phyloP scores from a whole-genome alignment of 2,329 filamentous ascomycete species.

The Escovopsis weberi region DNA sequence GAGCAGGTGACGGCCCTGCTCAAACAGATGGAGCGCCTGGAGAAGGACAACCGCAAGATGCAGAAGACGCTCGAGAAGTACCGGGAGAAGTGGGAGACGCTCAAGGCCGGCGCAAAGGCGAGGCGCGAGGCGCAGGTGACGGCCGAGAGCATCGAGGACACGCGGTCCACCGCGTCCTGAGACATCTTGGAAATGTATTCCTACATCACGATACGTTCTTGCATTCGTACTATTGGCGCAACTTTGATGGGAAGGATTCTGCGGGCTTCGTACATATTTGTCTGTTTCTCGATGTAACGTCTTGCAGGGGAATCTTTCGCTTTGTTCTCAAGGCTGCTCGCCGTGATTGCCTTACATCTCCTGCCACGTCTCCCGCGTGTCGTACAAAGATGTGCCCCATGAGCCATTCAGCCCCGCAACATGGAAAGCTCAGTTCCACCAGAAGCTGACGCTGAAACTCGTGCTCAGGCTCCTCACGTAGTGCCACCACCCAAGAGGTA shows the following conservation, averaged over 20 bases:
- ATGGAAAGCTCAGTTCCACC: conserved; percentile 52
- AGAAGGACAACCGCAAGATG: conserved; percentile 45
- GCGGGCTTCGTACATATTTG: neutral
- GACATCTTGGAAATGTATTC: neutral
- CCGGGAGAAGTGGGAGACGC: conserved; percentile 44
- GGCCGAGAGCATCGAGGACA: conserved; percentile 21
- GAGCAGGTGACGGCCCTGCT: conserved; percentile 44
- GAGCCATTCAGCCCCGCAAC: neutral
- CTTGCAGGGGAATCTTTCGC: neutral
- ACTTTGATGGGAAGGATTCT: neutral
- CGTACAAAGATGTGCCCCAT: neutral
- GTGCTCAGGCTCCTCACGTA: conserved; percentile 76
- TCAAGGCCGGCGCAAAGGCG: conserved; percentile 47
- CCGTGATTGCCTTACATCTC: neutral
- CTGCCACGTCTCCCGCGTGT: neutral
- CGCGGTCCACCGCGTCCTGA: conserved; percentile 3
- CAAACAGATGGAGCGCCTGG: conserved; percentile 49
- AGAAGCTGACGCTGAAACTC: conserved; percentile 93
- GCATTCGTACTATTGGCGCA: neutral
- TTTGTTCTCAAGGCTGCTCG: neutral
- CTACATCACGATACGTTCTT: neutral
- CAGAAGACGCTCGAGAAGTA: conserved; percentile 43
- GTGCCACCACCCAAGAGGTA: conserved; percentile 96
- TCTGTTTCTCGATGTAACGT: neutral
- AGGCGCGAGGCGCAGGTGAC: conserved; percentile 28